phyloP scores from a whole-genome alignment of 2,329 filamentous ascomycete species.

The Byssochlamys sp. region DNA sequence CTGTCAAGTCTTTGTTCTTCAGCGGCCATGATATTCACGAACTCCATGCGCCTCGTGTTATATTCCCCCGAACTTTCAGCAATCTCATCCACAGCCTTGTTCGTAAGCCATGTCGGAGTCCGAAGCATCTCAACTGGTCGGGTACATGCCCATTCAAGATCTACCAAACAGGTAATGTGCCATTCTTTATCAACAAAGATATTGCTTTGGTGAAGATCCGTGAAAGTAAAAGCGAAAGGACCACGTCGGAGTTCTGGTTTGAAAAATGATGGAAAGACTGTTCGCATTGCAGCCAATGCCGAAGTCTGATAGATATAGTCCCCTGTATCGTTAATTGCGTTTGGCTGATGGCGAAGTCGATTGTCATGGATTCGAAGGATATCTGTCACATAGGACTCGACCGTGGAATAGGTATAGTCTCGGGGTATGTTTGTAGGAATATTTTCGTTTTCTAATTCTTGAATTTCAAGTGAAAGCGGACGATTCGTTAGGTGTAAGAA shows the following conservation, averaged over 20 bases:
- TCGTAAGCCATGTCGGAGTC: slow-evolving; percentile 17
- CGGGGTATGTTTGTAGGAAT: slow-evolving; percentile 11
- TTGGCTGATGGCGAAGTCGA: slow-evolving; percentile 15
- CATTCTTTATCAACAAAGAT: slow-evolving; percentile 20
- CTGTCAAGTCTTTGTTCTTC: slow-evolving; percentile 6
- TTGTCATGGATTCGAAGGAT: slow-evolving; percentile 15
- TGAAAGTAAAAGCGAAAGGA: slow-evolving; percentile 25
- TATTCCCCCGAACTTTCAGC: slow-evolving; percentile 7
- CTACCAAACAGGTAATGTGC: slow-evolving; percentile 16
- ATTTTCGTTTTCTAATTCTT: slow-evolving; percentile 14
- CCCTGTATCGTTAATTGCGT: slow-evolving; percentile 7
- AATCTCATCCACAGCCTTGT: slow-evolving; percentile 10
- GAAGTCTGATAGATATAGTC: slow-evolving; percentile 7
- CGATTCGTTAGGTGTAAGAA: slow-evolving; percentile 11
- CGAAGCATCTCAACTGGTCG: slow-evolving; percentile 16
- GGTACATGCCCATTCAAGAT: slow-evolving; percentile 19
- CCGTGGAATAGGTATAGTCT: slow-evolving; percentile 1
- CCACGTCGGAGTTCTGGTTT: slow-evolving; percentile 21
- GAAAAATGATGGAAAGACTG: neutral
- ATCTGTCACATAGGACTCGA: slow-evolving; percentile 16
- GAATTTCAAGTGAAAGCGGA: slow-evolving; percentile 13
- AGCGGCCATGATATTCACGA: slow-evolving; percentile 5
- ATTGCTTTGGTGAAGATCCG: slow-evolving; percentile 32
- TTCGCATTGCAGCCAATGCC: slow-evolving; percentile 2
- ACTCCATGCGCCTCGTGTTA: slow-evolving; percentile 8